A percentile compares a stretch with the other conserved stretches of the same genome.
phyloP scores from a whole-genome alignment of 768 basidiomycete species.

The Fomitopsis serialis region DNA sequence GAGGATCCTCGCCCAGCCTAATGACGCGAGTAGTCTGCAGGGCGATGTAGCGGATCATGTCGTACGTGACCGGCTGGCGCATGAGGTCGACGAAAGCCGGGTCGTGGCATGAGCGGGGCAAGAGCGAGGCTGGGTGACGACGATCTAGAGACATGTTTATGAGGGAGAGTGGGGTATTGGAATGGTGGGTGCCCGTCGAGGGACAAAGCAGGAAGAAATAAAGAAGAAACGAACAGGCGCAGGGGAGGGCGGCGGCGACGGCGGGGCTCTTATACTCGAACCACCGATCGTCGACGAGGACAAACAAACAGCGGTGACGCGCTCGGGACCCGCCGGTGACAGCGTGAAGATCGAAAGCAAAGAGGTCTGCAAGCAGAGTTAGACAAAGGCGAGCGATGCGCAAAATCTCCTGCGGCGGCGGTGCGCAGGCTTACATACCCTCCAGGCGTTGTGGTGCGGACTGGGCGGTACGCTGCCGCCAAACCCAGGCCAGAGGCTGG shows the following conservation, averaged over 20 bases:
- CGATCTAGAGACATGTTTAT: conserved; percentile 31
- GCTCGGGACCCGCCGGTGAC: conserved; percentile 2
- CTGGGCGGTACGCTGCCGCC: background rate
- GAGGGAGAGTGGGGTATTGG: conserved; percentile 25
- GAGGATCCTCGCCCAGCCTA: conserved; percentile 57
- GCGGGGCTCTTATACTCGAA: conserved; percentile 16
- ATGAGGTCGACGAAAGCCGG: conserved; percentile 77
- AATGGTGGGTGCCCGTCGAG: conserved; percentile 30
- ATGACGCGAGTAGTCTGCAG: conserved; percentile 74
- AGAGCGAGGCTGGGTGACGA: conserved; percentile 76
- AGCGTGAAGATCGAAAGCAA: conserved; percentile 2
- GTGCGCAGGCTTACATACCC: background rate
- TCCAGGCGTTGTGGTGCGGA: background rate
- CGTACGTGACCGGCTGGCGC: conserved; percentile 67
- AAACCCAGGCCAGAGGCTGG: background rate
- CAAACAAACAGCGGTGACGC: conserved; percentile 19
- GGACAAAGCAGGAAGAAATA: conserved; percentile 23
- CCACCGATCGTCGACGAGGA: conserved; percentile 5
- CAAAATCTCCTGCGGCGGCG: background rate
- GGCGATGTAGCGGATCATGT: conserved; percentile 86
- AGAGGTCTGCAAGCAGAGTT: background rate
- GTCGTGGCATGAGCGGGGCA: conserved; percentile 73
- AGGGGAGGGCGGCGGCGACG: conserved; percentile 2
- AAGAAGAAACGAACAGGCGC: conserved; percentile 17
- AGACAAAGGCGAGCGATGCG: background rate